phyloP scores from a whole-genome alignment of 192 early-diverging fungal species.

The Coemansia sp. region DNA sequence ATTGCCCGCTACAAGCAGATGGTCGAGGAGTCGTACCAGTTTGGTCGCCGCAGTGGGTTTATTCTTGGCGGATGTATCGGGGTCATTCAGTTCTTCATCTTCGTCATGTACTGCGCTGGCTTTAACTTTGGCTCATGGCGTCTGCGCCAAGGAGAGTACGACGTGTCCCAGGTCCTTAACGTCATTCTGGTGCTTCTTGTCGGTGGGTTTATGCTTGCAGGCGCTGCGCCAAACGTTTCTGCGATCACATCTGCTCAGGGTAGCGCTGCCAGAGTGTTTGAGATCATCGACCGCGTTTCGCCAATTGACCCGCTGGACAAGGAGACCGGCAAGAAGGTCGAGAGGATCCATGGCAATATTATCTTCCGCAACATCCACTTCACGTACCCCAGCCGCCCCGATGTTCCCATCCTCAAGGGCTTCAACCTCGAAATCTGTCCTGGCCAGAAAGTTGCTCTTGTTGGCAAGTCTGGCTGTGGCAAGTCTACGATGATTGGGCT shows the following conservation, averaged over 20 bases:
- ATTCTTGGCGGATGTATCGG: conserved; percentile 69
- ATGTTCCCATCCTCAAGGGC: conserved; percentile 76
- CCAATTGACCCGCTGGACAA: conserved; percentile 64
- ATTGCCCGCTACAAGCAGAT: conserved; percentile 59
- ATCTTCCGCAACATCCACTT: conserved; percentile 80
- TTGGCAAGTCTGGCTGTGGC: conserved; percentile 82
- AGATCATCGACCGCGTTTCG: conserved; percentile 78
- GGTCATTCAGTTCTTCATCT: conserved; percentile 70
- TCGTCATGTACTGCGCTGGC: conserved; percentile 70
- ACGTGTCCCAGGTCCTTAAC: conserved; percentile 61
- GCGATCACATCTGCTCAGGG: conserved; percentile 75
- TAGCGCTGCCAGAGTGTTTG: conserved; percentile 77
- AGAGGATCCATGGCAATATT: conserved; percentile 60
- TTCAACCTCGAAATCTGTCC: conserved; percentile 72
- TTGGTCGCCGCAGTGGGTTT: conserved; percentile 64
- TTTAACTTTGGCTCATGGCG: conserved; percentile 75
- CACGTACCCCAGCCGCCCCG: conserved; percentile 79
- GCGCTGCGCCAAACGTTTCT: conserved; percentile 67
- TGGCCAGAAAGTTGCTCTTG: conserved; percentile 85
- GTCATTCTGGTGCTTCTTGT: conserved; percentile 87
- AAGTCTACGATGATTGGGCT: conserved; percentile 85
- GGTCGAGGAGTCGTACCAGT: conserved; percentile 64
- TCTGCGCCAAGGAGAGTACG: conserved; percentile 52
- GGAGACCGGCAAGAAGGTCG: conserved; percentile 39
- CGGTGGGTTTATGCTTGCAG: conserved; percentile 70